Evolutionary conservation across 306 rosid species (phyloP).

Genomic region (Benincasa hispida): DNA sequence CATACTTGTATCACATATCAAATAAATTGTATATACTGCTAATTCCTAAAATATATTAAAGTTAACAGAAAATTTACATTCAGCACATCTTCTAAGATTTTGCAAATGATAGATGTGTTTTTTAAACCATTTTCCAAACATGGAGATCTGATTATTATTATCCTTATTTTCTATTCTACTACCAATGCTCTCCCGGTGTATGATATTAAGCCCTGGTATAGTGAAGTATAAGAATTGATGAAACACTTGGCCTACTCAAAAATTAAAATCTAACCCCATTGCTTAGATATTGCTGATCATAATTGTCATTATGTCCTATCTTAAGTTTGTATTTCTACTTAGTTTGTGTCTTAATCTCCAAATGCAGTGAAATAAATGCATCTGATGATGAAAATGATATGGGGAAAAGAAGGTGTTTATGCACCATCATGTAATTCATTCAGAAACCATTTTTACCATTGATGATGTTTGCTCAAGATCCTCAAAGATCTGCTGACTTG

Average conservation of each 20-base stretch:
- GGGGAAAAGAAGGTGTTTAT: constrained; percentile 70
- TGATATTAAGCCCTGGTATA: background rate
- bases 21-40: background rate
- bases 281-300: background rate
- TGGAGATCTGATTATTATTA: background rate
- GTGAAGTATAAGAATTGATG: background rate
- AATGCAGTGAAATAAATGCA: constrained; percentile 66
- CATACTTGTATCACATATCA: background rate
- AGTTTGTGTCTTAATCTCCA: background rate
- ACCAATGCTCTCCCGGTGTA: no score
- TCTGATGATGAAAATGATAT: constrained; percentile 73
- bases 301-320: background rate
- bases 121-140: background rate
- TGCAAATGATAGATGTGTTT: background rate
- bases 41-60: background rate
- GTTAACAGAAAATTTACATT: background rate
- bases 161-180: background rate
- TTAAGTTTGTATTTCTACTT: background rate
- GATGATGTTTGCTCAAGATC: constrained; percentile 19
- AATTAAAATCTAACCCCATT: background rate
- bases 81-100: background rate
- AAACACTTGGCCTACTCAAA: background rate
- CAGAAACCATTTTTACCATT: constrained; percentile 15
- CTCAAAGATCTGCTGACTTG: constrained; percentile 12
- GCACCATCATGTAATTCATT: constrained; percentile 68